phyloP scores from a whole-genome alignment of 106 monocot genomes.

The Amphibolis antarctica region DNA sequence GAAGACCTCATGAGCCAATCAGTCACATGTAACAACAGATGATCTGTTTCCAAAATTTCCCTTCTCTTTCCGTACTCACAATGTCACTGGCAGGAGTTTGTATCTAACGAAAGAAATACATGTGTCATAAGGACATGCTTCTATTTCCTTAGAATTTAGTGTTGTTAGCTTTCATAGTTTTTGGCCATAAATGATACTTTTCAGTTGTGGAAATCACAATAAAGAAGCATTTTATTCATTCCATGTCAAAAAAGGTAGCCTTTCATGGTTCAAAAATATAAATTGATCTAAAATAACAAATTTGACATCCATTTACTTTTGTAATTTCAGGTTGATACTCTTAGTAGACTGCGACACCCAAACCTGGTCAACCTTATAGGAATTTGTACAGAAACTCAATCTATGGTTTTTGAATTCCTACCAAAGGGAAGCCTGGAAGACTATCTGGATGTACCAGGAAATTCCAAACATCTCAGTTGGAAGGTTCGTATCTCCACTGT shows the following conservation, averaged over 20 bases:
- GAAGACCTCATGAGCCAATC: too few species aligned
- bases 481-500: constrained; percentile 30
- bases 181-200: too few species aligned
- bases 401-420: constrained; percentile 47
- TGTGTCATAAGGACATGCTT: background rate
- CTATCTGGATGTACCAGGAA: constrained; percentile 24
- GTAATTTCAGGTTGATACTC: constrained; percentile 24
- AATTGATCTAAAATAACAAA: background rate
- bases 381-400: constrained; percentile 22
- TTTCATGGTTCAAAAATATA: background rate
- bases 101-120: too few species aligned
- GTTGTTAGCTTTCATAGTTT: too few species aligned
- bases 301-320: background rate
- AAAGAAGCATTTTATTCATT: too few species aligned
- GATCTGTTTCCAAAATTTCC: too few species aligned
- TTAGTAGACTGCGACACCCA: constrained; percentile 45
- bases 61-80: too few species aligned
- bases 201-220: too few species aligned
- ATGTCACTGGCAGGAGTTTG: too few species aligned
- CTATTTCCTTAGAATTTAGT: too few species aligned
- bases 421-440: constrained; percentile 35
- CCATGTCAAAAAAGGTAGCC: background rate
- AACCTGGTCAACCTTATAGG: constrained; percentile 55
- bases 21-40: too few species aligned
- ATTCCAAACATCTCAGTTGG: constrained; percentile 45